These are phyloP conservation scores for Crinitomyces ghanaensis DNA, from an alignment of 805 yeast genomes.

Conservation along the genomic window DNA sequence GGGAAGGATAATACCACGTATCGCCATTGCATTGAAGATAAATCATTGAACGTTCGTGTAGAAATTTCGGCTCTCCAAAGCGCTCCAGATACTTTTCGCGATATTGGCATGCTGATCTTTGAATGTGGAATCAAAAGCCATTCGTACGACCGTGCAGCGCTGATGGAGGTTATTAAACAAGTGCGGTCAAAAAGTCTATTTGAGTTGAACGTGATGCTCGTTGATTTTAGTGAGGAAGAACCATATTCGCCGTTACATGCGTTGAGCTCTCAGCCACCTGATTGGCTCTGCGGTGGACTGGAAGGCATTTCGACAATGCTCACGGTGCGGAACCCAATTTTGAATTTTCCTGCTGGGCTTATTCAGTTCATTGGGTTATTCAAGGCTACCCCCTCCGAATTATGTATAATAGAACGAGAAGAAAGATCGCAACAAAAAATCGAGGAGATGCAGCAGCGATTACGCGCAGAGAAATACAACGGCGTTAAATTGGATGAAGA, in stretches of 20 bases:
- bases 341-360: background rate
- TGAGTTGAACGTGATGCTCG: too few species aligned
- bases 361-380: background rate
- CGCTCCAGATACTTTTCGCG: constrained; percentile 29
- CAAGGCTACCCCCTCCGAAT: background rate
- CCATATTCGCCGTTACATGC: too few species aligned
- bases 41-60: constrained; percentile 25
- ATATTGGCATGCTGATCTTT: constrained; percentile 35
- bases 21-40: constrained; percentile 16
- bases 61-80: constrained; percentile 34
- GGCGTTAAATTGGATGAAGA: constrained; percentile 1
- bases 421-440: background rate
- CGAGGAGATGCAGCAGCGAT: background rate
- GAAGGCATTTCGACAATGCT: too few species aligned
- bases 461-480: background rate
- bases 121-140: constrained; percentile 38
- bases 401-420: background rate
- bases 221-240: too few species aligned
- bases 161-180: constrained; percentile 30
- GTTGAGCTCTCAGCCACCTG: too few species aligned
- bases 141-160: constrained; percentile 27
- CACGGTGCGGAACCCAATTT: too few species aligned
- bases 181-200: too few species aligned
- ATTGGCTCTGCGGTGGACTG: too few species aligned
- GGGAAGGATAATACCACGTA: constrained; percentile 21